These are phyloP conservation scores for Neofusicoccum umdonicola DNA, from an alignment of 2,329 filamentous ascomycete species.

Conservation along the genomic window DNA sequence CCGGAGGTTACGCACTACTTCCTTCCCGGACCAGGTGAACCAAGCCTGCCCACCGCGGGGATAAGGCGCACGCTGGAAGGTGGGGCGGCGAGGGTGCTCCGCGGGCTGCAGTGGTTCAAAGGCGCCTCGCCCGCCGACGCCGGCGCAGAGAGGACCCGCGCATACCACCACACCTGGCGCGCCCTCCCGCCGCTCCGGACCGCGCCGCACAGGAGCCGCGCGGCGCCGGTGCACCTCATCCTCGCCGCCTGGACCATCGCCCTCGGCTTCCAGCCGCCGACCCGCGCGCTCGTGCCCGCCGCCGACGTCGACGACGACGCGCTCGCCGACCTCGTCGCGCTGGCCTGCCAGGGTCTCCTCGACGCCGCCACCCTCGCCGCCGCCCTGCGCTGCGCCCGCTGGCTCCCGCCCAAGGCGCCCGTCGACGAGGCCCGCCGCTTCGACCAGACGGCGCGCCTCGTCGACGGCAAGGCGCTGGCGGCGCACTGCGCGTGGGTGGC, in stretches of 20 bases:
- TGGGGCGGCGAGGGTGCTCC: too few species aligned
- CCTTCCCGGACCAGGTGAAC: too few species aligned
- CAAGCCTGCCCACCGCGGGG: too few species aligned
- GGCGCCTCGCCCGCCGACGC: too few species aligned
- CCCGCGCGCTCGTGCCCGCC: too few species aligned
- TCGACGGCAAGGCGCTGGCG: not conserved
- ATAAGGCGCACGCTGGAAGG: too few species aligned
- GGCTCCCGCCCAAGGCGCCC: too few species aligned
- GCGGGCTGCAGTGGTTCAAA: too few species aligned
- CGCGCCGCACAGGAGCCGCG: not conserved
- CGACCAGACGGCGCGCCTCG: not conserved
- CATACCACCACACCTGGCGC: too few species aligned
- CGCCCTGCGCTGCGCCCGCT: constrained; percentile 18
- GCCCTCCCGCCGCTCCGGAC: not conserved
- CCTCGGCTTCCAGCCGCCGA: constrained; percentile 16
- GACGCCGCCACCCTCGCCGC: constrained; percentile 24
- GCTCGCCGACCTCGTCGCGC: not conserved
- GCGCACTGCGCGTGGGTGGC: not conserved
- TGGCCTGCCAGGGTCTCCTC: constrained; percentile 7
- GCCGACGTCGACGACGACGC: not conserved
- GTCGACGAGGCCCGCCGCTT: not conserved
- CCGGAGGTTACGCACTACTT: too few species aligned
- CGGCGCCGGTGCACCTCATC: constrained; percentile 19
- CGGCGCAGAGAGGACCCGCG: too few species aligned
- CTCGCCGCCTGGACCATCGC: constrained; percentile 23